Evolutionary conservation across 352 stramenopile species (phyloP).

Genomic region (Blastocystis sp.): DNA sequence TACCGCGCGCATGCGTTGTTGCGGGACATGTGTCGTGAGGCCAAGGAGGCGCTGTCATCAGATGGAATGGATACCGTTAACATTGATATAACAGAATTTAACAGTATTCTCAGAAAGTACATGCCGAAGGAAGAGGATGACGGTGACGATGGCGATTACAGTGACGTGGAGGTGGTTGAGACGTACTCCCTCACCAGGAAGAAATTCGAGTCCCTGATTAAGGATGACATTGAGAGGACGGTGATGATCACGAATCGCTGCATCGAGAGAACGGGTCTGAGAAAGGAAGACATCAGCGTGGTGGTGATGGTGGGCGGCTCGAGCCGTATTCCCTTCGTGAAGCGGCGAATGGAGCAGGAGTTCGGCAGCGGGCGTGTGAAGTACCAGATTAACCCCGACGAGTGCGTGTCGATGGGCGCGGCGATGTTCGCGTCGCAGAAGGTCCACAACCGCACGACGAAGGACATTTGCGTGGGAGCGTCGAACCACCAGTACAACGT

Average conservation of each 20-base stretch:
- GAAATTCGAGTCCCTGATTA: conserved; percentile 12
- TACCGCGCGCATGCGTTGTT: neutral
- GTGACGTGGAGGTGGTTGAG: neutral
- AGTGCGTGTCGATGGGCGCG: conserved; percentile 97
- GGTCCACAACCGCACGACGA: neutral
- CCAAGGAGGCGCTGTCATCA: neutral
- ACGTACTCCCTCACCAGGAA: neutral
- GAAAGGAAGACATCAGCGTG: conserved; percentile 94
- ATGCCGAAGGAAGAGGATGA: neutral
- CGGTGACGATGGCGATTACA: neutral
- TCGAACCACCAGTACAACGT: neutral
- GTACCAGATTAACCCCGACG: conserved; percentile 90
- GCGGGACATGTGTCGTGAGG: conserved; percentile 23
- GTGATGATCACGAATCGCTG: conserved; percentile 90
- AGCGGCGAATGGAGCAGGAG: conserved; percentile 93
- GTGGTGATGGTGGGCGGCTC: conserved; percentile 97
- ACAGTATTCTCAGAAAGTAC: no score
- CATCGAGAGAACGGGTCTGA: conserved; percentile 86
- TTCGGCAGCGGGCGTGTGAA: conserved; percentile 81
- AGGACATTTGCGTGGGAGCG: neutral
- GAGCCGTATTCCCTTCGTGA: conserved; percentile 95
- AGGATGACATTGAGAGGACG: conserved; percentile 84
- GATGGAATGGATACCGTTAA: neutral
- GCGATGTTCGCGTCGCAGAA: neutral
- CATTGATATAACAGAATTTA: neutral